Evolutionary conservation across 352 stramenopile genomes (phyloP), one percentile per base, ranked within the genome.

Genomic region (Pythium volutum): DNA sequence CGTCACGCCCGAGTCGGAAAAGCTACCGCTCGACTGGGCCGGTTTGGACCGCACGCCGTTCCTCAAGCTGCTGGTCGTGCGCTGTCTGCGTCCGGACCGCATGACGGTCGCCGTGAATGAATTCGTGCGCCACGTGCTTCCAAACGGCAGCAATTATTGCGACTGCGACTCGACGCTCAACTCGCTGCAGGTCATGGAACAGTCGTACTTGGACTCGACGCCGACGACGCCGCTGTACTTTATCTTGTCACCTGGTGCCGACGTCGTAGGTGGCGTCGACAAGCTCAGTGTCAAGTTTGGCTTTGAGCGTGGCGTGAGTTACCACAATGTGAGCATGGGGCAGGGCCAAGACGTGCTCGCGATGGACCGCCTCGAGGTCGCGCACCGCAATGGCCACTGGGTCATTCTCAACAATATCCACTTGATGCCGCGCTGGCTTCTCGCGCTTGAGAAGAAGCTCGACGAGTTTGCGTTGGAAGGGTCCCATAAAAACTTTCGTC

Each of bases 181-280:
- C 67, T 97, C 87, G 57, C 96, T 97, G 63, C 78, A 97, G 20
- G 89, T 99, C 27, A 73, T 99, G 23, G 80, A 98, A 16, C 91
- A 94, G 48, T 89, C 88, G 3, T 97, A 98, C 51, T 69, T 75
- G 23, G 96, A 99, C 55, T 97, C 85, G 11, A 98, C 90, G 22
- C 89, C 96, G 16, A 94, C 75, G 66, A 98, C 95, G 22, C 97
- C 97, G 18, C 96, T 99, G 64, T 99, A 98, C 69, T 99, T 99
- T 62, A 97, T 99, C 53, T 71, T 99, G 42, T 98, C 90, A 39
- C 94, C 95, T 4, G 96, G 95, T 18, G 96, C 95, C 0, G 97
- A 99, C 71, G 95, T 99, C 1, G 93, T 98, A 18, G 91, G 84
- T 0, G 94, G 98, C 71, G 77, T 99, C 29, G 97, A 99, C 67